A percentile compares a stretch with the other conserved stretches of the same genome.
These are phyloP conservation scores for Cryphonectria naterciae DNA, from an alignment of 2,329 filamentous ascomycete species.

Conservation along the genomic window DNA sequence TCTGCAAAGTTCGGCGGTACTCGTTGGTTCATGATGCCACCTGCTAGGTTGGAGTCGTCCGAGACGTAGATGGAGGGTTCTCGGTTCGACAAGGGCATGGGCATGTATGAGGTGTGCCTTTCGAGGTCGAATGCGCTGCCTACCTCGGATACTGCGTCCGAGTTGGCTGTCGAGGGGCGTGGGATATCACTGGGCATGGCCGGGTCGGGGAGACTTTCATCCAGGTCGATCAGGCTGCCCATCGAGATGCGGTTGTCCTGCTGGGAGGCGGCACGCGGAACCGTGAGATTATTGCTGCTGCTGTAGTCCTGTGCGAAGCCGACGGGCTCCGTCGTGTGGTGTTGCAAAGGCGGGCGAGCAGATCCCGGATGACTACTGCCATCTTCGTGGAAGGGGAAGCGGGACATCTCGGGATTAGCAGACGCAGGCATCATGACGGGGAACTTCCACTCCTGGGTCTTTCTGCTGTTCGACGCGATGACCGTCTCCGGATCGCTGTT, in stretches of 20 bases:
- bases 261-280: constrained; percentile 32
- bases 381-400: constrained; percentile 48
- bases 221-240: constrained; percentile 43
- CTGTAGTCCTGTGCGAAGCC: constrained; percentile 35
- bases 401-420: constrained; percentile 51
- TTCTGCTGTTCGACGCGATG: constrained; percentile 41
- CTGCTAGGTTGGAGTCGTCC: constrained; percentile 53
- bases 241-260: constrained; percentile 42
- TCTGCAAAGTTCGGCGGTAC: constrained; percentile 2
- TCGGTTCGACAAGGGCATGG: constrained; percentile 43
- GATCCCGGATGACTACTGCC: constrained; percentile 25
- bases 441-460: constrained; percentile 58
- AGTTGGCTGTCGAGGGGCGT: constrained; percentile 63
- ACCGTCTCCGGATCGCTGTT: constrained; percentile 62
- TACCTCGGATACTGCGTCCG: constrained; percentile 58
- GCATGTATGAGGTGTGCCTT: constrained; percentile 62
- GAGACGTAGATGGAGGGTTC: constrained; percentile 67
- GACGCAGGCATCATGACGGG: constrained; percentile 53
- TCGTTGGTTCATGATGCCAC: constrained; percentile 30
- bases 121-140: constrained; percentile 66
- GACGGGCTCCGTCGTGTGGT: constrained; percentile 53
- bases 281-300: constrained; percentile 40
- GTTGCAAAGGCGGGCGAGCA: constrained; percentile 47
- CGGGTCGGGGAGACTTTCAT: constrained; percentile 47
- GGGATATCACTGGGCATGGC: constrained; percentile 49